A percentile compares a stretch with the other conserved stretches of the same genome.
Conservation (phyloP, 768 basidiomycete species). For the Lentinus tigrinus region DNA sequence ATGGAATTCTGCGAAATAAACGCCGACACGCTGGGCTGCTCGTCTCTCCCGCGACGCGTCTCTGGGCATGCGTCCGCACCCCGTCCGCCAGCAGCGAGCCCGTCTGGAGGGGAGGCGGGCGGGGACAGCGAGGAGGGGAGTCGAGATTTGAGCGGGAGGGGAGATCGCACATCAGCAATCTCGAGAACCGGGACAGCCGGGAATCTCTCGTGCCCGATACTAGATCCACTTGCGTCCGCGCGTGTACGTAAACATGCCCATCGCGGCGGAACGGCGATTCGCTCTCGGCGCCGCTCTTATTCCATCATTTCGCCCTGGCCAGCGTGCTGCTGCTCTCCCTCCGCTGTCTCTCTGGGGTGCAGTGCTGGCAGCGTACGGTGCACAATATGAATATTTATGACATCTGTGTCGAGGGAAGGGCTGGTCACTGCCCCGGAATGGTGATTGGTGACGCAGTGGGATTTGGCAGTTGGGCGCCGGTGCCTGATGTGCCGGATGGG, state of each 20-base stretch:
- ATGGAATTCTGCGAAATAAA: slow-evolving; percentile 13
- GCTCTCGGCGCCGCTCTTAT: slow-evolving; percentile 22
- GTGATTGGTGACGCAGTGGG: slow-evolving; percentile 3
- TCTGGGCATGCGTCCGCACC: neutral
- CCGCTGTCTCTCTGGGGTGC: neutral
- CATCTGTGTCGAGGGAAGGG: too few species aligned
- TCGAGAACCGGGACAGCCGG: slow-evolving; percentile 28
- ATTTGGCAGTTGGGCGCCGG: slow-evolving; percentile 20
- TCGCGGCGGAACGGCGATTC: slow-evolving; percentile 27
- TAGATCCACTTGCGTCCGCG: slow-evolving; percentile 21
- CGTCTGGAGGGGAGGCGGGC: neutral
- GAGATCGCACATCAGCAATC: slow-evolving; percentile 30
- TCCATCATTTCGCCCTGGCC: slow-evolving; percentile 6
- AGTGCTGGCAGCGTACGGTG: too few species aligned
- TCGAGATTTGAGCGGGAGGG: slow-evolving; percentile 10
- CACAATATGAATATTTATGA: too few species aligned
- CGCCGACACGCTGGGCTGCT: slow-evolving; percentile 4
- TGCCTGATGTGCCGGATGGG: slow-evolving; percentile 19
- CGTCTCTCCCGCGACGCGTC: too few species aligned
- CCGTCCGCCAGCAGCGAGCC: neutral
- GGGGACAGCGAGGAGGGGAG: slow-evolving; percentile 6
- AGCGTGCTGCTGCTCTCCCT: neutral
- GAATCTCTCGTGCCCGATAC: slow-evolving; percentile 32
- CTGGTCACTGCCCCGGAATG: neutral
- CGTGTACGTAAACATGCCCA: slow-evolving; percentile 25